Evolutionary conservation across 495 filamentous ascomycete species (phyloP).

Genomic region (Cetradonia linearis): DNA sequence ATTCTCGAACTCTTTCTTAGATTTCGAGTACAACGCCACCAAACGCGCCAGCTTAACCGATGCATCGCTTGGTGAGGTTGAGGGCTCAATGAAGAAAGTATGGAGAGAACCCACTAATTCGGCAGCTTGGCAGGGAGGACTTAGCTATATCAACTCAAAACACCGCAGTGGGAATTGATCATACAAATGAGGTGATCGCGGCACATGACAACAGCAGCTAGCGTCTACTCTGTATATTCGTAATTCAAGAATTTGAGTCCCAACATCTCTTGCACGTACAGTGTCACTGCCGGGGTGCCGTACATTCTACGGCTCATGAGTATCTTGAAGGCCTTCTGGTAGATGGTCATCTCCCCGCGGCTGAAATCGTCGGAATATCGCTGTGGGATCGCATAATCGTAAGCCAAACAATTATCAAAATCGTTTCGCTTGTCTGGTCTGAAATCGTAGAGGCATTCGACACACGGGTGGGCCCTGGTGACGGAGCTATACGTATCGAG

Average conservation of each 20-base stretch:
- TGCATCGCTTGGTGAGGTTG: too few relatives aligned
- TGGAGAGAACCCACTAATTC: too few relatives aligned
- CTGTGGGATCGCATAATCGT: too few relatives aligned
- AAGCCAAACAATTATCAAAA: constrained; percentile 12
- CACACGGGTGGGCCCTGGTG: constrained; percentile 13
- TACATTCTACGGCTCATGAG: constrained; percentile 29
- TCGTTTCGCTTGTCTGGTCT: too few relatives aligned
- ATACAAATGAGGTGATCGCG: constrained; percentile 22
- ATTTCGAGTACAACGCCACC: constrained; percentile 31
- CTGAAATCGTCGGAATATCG: constrained; percentile 31
- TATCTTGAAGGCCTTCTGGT: constrained; percentile 32
- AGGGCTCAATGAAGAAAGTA: too few relatives aligned
- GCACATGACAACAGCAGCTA: constrained; percentile 21
- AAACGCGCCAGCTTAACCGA: too few relatives aligned
- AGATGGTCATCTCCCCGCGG: constrained; percentile 37
- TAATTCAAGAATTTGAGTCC: constrained; percentile 26
- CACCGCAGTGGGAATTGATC: constrained; percentile 7
- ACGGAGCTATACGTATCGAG: constrained; percentile 8
- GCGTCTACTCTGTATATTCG: constrained; percentile 7
- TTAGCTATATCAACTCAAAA: too few relatives aligned
- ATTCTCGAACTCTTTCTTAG: constrained; percentile 33
- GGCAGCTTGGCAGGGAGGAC: too few relatives aligned
- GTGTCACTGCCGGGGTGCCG: constrained; percentile 29
- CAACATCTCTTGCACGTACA: constrained; percentile 36
- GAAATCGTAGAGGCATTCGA: too few relatives aligned